These are phyloP conservation scores for Aspergillus novoparasiticus DNA, from an alignment of 2,329 filamentous ascomycete genomes.

Conservation along the genomic window DNA sequence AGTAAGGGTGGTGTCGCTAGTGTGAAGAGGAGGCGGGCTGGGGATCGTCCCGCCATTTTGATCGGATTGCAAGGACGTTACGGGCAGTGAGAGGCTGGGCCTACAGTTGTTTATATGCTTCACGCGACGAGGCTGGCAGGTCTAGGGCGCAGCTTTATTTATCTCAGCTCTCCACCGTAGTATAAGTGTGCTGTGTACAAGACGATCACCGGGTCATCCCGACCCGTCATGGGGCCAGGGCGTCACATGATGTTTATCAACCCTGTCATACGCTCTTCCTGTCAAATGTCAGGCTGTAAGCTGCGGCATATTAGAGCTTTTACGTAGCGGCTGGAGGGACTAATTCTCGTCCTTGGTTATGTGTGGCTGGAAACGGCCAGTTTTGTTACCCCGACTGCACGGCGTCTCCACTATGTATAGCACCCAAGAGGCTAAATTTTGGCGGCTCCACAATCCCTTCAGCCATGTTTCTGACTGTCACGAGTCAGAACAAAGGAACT, in stretches of 20 bases:
- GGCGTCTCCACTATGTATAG: not conserved
- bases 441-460: not conserved
- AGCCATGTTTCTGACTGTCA: not conserved
- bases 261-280: not conserved
- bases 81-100: not conserved
- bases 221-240: not conserved
- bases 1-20: slow-evolving; percentile 16
- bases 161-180: not conserved
- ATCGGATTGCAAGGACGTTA: not conserved
- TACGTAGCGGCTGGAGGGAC: not conserved
- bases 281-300: not conserved
- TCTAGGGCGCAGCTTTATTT: not conserved
- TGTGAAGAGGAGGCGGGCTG: slow-evolving; percentile 14
- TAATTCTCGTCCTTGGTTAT: not conserved
- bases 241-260: not conserved
- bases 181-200: not conserved
- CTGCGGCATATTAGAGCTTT: not conserved
- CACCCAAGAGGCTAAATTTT: not conserved
- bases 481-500: too few relatives aligned
- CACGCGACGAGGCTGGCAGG: not conserved
- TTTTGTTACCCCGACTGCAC: not conserved
- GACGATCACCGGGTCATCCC: not conserved
- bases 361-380: not conserved
- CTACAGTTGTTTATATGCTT: not conserved
- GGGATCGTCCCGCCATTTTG: not conserved